Evolutionary conservation across 2,329 filamentous ascomycete species (phyloP), one percentile per base, ranked within the genome.

Genomic region (Trichoderma sp.): DNA sequence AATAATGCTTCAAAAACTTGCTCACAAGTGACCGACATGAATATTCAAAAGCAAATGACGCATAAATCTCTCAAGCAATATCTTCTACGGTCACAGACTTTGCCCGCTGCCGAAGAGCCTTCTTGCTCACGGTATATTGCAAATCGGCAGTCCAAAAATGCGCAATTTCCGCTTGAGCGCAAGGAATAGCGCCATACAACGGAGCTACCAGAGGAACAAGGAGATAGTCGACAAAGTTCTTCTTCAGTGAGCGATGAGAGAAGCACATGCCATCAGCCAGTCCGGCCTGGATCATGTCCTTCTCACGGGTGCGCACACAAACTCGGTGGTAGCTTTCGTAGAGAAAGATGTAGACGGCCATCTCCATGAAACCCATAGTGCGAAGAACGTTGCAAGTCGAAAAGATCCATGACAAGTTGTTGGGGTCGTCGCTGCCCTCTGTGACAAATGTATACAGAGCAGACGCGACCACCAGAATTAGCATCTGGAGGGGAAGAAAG

Each of bases 61-160:
- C 17, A n/a, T 6, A 39, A 7, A 12, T 23, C 73, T n/a, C 72
- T 74, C 23, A 73, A 76, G 83, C 85, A 81, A 87, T 82, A 55
- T 84, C 79, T 30, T 81, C 82, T n/a, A 79, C 80, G 57, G 80
- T 81, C 65, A 84, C 73, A 3, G 84, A 83, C 72, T 84, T 85
- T 36, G 83, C 80, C 74, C 85, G 81, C 78, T 87, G 84, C 71
- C 87, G 43, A 20, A 43, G 36, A 47, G 50, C 87, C 78, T 93
- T 93, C 80, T 90, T 89, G 82, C 90, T 92, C 76, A 93, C 91
- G 0, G 89, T 87, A 80, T 93, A 93, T 12, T 91, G 89, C 74
- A 93, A 79, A 70, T 91, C 85, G 39, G 90, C 82, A 0, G 89
- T 92, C 87, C 90, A 93, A 77, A 93, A 88, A 78, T 93, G 91